phyloP scores from a whole-genome alignment of 2,329 filamentous ascomycete species.

The Fusarium cyanostomum region DNA sequence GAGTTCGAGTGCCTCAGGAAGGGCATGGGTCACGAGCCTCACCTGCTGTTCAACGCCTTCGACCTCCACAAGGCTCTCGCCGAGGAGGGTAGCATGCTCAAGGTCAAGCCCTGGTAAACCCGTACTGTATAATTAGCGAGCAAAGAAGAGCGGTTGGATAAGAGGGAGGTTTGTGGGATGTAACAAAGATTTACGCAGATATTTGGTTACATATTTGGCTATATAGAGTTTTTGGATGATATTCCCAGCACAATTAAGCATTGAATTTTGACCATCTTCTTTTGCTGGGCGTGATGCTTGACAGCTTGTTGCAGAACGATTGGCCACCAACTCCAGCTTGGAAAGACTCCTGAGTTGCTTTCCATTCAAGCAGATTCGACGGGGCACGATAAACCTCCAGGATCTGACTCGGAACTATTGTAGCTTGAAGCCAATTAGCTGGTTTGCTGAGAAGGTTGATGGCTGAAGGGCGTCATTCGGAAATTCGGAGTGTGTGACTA shows the following conservation, averaged over 20 bases:
- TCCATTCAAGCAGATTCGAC: neutral
- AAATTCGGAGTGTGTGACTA: neutral
- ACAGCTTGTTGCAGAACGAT: neutral
- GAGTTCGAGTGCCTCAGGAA: constrained; percentile 87
- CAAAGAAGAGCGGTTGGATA: neutral
- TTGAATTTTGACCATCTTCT: constrained; percentile 3
- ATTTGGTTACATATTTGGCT: constrained; percentile 4
- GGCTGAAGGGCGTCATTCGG: neutral
- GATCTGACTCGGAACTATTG: neutral
- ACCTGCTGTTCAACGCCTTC: constrained; percentile 85
- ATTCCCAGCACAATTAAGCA: constrained; percentile 15
- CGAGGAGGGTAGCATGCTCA: constrained; percentile 86
- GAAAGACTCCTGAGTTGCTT: neutral
- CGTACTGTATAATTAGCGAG: constrained; percentile 9
- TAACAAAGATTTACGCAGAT: neutral
- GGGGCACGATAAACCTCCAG: neutral
- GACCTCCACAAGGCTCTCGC: constrained; percentile 87
- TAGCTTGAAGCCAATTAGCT: neutral
- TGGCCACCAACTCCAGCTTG: neutral
- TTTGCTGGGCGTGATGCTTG: neutral
- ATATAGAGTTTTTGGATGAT: constrained; percentile 14
- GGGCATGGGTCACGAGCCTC: constrained; percentile 91
- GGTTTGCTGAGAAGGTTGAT: neutral
- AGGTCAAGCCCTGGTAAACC: constrained; percentile 72
- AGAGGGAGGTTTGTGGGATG: neutral